Evolutionary conservation across 2,329 filamentous ascomycete species (phyloP), one percentile per base, ranked within the genome.

Genomic region (Pyricularia grisea): DNA sequence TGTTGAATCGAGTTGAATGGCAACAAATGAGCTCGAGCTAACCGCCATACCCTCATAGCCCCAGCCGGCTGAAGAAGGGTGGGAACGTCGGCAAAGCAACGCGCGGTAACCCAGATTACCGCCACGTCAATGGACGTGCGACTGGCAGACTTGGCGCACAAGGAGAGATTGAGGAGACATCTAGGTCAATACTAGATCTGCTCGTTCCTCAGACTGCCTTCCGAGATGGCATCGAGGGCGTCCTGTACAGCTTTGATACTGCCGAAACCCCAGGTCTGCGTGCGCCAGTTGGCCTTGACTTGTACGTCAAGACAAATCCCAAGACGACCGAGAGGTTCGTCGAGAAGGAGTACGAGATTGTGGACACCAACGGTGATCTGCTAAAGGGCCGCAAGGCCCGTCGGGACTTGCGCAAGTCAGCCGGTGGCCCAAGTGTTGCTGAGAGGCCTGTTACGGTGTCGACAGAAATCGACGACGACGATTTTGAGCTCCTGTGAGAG

Each of bases 301-400:
- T 73, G 61, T 77, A 78, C 61, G 73, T 78, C 73, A 79, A 77
- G 74, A 74, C 70, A 73, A 78, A 74, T 69, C 76, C 68, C 71
- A 74, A 76, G 2, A 80, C 78, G 67, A 83, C 80, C 36, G 81
- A 83, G 74, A 79, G 78, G 72, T 74, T 83, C 67, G 78, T 83
- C 61, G 80, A 82, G 75, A 80, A 80, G 72, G 82, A 84, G 74
- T 84, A 83, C 72, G 81, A 82, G 74, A 78, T 84, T 31, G 71
- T 84, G 17, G 81, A 83, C 71, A 76, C 71, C 71, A 81, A 83
- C 64, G 82, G 82, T 25, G 78, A 83, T 58, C 74, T 79, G 1
- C 76, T 83, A 55, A 79, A 78, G 73, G 81, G 82, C 60, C 77
- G 78, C 60, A 81, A 79, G 77, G 81, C 80, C 17, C 79, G 80